Base-by-base conservation (phyloP, 176 grass and related monocot species). In the Bonia amplexicaulis region DNA sequence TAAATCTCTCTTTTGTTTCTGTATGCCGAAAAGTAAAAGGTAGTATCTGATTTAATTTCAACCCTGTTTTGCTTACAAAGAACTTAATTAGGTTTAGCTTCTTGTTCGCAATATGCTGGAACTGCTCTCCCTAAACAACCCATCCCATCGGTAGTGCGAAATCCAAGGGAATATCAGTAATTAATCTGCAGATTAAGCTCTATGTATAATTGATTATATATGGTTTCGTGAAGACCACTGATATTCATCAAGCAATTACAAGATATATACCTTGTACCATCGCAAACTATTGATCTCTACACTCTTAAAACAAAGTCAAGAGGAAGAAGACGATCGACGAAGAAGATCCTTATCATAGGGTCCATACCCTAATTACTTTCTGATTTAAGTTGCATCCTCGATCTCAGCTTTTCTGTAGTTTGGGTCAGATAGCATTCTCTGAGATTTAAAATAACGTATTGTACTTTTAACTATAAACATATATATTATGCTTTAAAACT, bases 1-100 rank as follows among this genome's bases (percentile, higher is more conserved):
- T 25, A 91, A 55, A 46, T 69, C 22, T 59, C 75, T 63, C 69
- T 87, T 91, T 6, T 84, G 89, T 39, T 84, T 60, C 89, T 91
- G 80, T 4, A 44, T 49, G 23, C 17, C 11, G 23, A 5, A 73
- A 20, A 71, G 16, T 11, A 58, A 66, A 52, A 19, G 12, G 3
- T n/a, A 44, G 44, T 6, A 4, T 35, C 64, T 71, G n/a, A 22
- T 81, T 80, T 55, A 68, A 23, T 11, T 31, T 25, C 23, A 51
- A 49, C 6, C 49, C 40, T 62, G 7, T 63, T 45, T 59, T 46
- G 44, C 61, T 39, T 8, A 26, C 3, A 44, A 40, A 65, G 9
- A 40, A 54, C 46, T 45, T 29, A 2, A 33, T 9, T 20, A 19
- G 16, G 20, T 4, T 35, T 22, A 67, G 19, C 29, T 80, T 80